A percentile compares a stretch with the other conserved stretches of the same genome.
Conservation (phyloP, 148 eudicot genomes). For the Drosera capensis region DNA sequence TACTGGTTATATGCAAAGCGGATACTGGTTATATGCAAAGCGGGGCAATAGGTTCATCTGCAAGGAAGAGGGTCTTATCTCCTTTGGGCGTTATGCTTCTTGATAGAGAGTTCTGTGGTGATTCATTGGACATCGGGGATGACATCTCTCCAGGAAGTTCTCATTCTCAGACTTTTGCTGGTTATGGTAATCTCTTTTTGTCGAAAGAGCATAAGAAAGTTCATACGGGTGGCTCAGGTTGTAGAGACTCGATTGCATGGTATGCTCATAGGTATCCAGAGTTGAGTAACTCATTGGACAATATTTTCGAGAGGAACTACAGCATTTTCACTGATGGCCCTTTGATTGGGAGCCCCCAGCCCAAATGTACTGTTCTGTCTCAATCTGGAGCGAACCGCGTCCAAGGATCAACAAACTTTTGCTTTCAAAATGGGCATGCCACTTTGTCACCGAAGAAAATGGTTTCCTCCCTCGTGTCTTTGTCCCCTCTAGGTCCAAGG, state of each 20-base stretch:
- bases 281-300: conserved; percentile 12
- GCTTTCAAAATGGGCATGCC: conserved; percentile 10
- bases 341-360: conserved; percentile 21
- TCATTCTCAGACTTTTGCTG: conserved; percentile 12
- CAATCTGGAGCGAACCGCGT: conserved; percentile 15
- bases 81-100: conserved; percentile 32
- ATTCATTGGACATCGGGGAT: conserved; percentile 30
- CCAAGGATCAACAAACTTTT: conserved; percentile 14
- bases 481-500: conserved; percentile 53
- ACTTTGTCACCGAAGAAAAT: conserved; percentile 15
- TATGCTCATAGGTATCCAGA: conserved; percentile 14
- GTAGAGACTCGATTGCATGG: conserved; percentile 11
- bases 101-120: conserved; percentile 26
- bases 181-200: conserved; percentile 8
- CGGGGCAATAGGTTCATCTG: conserved; percentile 17
- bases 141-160: conserved; percentile 7
- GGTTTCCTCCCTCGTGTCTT: conserved; percentile 22
- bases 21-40: conserved; percentile 8
- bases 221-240: conserved; percentile 25
- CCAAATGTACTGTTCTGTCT: conserved; percentile 11
- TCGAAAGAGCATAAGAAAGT: conserved; percentile 46
- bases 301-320: conserved; percentile 10
- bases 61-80: conserved; percentile 48
- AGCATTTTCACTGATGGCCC: conserved; percentile 43
- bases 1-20: conserved; percentile 8